Evolutionary conservation across 2,329 filamentous ascomycete species (phyloP), one percentile per base, ranked within the genome.

Genomic region (Penicillium freii): DNA sequence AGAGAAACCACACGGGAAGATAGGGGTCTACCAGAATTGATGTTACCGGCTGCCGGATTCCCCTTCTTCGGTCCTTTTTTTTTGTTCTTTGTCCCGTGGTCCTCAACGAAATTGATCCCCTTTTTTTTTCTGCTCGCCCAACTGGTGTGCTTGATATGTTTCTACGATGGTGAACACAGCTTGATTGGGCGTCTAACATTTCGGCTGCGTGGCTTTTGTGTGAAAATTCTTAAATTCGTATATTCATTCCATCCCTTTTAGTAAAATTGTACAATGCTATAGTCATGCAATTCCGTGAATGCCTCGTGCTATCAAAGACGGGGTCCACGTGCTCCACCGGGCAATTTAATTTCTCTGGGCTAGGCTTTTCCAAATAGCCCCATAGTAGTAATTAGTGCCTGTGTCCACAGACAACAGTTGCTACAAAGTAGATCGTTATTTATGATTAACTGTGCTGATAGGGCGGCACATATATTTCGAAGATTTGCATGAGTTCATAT

Each of bases 1-100:
- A 65, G 61, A 64, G 64, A 62, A 65, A 62, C 58, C 61, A 62
- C 53, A 62, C 56, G 66, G 66, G 62, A 65, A 58, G 57, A 65
- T 61, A 64, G 63, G 51, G 60, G 61, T 64, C 52, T 59, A 42
- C 49, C 47, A 49, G 54, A 59, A 59, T 39, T 51, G 58, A 60
- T 66, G 57, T 62, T 59, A 62, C 64, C 62, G 61, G 63, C 65
- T 62, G 59, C 66, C 62, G 57, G 66, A 65, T 51, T 60, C 62
- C 39, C 57, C 56, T 62, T 57, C 47, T 52, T 51, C 42, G 52
- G 54, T 61, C 54, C 36, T 57, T 57, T 64, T 64, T 64, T 61
- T 56, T 59, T 56, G 59, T 64, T 58, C 31, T 54, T 42, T 52
- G 51, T 44, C 17, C 50, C 57, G 52, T 66, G 58, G 53, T 56